A percentile compares a stretch with the other conserved stretches of the same genome.
These are phyloP conservation scores for Penicillium cataractarum DNA, from an alignment of 495 filamentous ascomycete species.

Conservation along the genomic window DNA sequence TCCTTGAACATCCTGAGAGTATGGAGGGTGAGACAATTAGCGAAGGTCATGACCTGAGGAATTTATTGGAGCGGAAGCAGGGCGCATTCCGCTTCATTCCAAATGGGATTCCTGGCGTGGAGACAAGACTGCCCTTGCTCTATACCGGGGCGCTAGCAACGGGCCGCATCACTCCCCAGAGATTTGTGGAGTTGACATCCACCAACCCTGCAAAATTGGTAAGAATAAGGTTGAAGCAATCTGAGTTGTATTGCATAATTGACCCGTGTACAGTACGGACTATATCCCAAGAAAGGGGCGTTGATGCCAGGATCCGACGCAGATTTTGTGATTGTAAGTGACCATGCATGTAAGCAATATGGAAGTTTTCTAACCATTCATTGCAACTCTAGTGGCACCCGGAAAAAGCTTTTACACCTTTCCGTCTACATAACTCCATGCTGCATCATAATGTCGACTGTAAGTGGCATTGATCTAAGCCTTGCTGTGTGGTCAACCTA, in stretches of 20 bases:
- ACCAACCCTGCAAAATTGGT: constrained; percentile 61
- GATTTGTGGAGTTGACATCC: constrained; percentile 61
- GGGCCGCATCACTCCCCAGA: constrained; percentile 51
- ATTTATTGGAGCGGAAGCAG: constrained; percentile 23
- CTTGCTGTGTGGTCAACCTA: not conserved
- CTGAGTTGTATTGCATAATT: not conserved
- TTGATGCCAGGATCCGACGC: constrained; percentile 58
- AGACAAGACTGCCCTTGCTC: constrained; percentile 57
- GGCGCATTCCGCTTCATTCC: constrained; percentile 41
- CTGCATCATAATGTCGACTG: constrained; percentile 63
- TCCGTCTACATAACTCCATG: constrained; percentile 30
- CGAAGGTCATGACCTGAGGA: constrained; percentile 5
- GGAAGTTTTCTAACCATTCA: not conserved
- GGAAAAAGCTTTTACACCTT: constrained; percentile 2
- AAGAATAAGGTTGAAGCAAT: not conserved
- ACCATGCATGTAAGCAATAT: not conserved
- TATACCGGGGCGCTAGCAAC: constrained; percentile 37
- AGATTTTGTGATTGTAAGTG: constrained; percentile 43
- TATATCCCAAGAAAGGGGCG: constrained; percentile 58
- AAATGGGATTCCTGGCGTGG: constrained; percentile 63
- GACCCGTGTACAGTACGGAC: constrained; percentile 44
- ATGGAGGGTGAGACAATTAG: constrained; percentile 14
- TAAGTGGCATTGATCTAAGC: constrained; percentile 7
- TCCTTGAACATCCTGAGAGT: constrained; percentile 14
- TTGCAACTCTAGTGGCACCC: constrained; percentile 14